A percentile compares a stretch with the other conserved stretches of the same genome.
Conservation (phyloP, 2,329 filamentous ascomycete species). For the Helicocarpus griseus region DNA sequence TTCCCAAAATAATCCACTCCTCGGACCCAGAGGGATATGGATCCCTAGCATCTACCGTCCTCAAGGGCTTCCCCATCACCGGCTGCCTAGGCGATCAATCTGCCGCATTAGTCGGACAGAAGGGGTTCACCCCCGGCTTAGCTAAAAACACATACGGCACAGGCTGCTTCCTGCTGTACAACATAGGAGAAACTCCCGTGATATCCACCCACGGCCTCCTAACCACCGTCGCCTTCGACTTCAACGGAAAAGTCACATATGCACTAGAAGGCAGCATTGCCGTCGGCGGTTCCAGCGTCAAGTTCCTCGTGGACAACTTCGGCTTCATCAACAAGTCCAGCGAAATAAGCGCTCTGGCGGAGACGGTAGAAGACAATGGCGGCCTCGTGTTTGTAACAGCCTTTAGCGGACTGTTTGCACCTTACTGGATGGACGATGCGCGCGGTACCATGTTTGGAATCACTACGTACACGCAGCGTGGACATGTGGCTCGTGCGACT, state of each 20-base stretch:
- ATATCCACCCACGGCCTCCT: constrained; percentile 75
- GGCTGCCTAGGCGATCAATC: constrained; percentile 83
- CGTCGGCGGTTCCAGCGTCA: constrained; percentile 73
- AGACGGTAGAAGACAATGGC: constrained; percentile 63
- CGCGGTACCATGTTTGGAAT: constrained; percentile 79
- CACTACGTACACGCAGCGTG: constrained; percentile 73
- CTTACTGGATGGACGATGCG: constrained; percentile 91
- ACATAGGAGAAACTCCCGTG: constrained; percentile 74
- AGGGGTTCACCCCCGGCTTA: constrained; percentile 69
- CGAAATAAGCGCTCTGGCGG: constrained; percentile 56
- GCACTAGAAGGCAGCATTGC: constrained; percentile 78
- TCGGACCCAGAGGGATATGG: constrained; percentile 48
- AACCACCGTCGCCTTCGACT: constrained; percentile 77
- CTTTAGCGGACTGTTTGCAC: constrained; percentile 82
- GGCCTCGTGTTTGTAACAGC: constrained; percentile 82
- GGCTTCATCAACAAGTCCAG: constrained; percentile 52
- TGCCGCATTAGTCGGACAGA: constrained; percentile 77
- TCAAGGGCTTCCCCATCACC: constrained; percentile 45
- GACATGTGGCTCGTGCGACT: constrained; percentile 80
- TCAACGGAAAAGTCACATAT: constrained; percentile 61
- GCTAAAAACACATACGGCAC: constrained; percentile 92
- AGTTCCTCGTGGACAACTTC: constrained; percentile 60
- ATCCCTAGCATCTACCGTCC: constrained; percentile 28
- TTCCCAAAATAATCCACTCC: constrained; percentile 78
- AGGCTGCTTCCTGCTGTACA: constrained; percentile 81